Evolutionary conservation across 129 eudicot species (phyloP).

Genomic region (Tagetes patula): DNA sequence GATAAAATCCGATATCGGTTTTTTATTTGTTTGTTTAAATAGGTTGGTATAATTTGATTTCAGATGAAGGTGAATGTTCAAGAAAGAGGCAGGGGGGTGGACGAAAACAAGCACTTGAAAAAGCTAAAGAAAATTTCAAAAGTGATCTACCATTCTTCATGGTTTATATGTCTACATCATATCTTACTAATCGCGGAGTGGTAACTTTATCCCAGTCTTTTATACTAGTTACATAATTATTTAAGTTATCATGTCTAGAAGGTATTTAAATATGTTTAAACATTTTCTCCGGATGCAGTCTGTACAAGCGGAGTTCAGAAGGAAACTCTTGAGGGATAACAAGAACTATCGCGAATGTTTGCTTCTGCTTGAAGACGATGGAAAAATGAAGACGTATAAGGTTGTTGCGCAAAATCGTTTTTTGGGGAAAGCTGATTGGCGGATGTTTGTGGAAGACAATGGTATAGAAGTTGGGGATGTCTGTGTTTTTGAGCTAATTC

Average conservation of each 20-base stretch:
- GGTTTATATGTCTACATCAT: neutral
- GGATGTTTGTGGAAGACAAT: slow-evolving; percentile 30
- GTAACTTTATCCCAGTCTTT: neutral
- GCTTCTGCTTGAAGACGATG: slow-evolving; percentile 22
- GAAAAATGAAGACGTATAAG: slow-evolving; percentile 16
- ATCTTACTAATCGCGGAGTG: neutral
- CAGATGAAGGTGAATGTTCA: slow-evolving; percentile 32
- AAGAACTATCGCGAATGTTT: neutral
- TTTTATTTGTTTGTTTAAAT: neutral
- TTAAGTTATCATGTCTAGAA: too few species aligned
- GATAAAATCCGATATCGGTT: neutral
- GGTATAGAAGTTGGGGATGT: slow-evolving; percentile 23
- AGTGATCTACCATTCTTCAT: slow-evolving; percentile 27
- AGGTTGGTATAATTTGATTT: slow-evolving; percentile 2
- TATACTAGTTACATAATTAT: neutral
- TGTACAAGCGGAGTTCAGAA: slow-evolving; percentile 6
- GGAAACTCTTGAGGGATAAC: slow-evolving; percentile 7
- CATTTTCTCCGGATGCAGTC: neutral
- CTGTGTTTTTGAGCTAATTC: slow-evolving; percentile 28
- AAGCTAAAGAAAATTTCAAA: slow-evolving; percentile 25
- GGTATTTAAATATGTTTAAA: too few species aligned
- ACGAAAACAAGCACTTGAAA: slow-evolving; percentile 11
- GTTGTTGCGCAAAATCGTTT: neutral
- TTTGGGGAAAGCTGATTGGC: slow-evolving; percentile 20
- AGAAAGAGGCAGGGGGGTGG: neutral